A percentile compares a stretch with the other conserved stretches of the same genome.
Evolutionary conservation across 176 grass and related monocot genomes (phyloP).

Genomic region (Lolium rigidum): DNA sequence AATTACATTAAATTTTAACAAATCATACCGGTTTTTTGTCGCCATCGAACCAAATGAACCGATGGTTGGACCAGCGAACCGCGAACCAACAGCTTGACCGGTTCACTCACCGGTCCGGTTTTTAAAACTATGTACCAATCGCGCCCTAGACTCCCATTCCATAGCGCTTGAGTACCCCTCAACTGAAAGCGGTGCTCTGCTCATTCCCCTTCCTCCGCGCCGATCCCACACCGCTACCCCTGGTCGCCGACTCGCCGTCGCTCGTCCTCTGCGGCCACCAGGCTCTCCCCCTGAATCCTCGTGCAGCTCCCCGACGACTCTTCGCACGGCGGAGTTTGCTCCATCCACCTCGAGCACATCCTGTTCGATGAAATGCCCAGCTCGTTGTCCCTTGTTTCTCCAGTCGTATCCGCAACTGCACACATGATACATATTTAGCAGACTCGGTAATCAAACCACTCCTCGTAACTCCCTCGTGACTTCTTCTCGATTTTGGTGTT

Average conservation of each 20-base stretch:
- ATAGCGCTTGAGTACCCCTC: too few relatives aligned
- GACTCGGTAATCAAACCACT: not conserved
- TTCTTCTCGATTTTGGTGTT: too few relatives aligned
- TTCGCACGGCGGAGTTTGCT: not conserved
- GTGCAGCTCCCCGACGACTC: not conserved
- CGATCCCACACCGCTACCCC: not conserved
- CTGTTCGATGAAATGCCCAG: slow-evolving; percentile 19
- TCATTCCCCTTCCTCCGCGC: not conserved
- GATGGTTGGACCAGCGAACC: too few relatives aligned
- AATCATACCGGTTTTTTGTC: too few relatives aligned
- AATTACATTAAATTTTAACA: too few relatives aligned
- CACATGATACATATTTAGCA: not conserved
- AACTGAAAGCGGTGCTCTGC: not conserved
- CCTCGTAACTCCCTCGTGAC: not conserved
- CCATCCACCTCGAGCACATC: not conserved
- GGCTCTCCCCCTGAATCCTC: not conserved
- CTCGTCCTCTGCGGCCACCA: not conserved
- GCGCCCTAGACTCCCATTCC: too few relatives aligned
- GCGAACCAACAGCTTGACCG: too few relatives aligned
- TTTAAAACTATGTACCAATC: too few relatives aligned
- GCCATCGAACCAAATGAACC: too few relatives aligned
- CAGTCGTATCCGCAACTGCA: not conserved
- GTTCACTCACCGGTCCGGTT: too few relatives aligned
- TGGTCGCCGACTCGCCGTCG: not conserved
- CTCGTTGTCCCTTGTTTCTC: not conserved